These are phyloP conservation scores for Theileria equi DNA, from an alignment of 169 alveolate species.

Conservation along the genomic window DNA sequence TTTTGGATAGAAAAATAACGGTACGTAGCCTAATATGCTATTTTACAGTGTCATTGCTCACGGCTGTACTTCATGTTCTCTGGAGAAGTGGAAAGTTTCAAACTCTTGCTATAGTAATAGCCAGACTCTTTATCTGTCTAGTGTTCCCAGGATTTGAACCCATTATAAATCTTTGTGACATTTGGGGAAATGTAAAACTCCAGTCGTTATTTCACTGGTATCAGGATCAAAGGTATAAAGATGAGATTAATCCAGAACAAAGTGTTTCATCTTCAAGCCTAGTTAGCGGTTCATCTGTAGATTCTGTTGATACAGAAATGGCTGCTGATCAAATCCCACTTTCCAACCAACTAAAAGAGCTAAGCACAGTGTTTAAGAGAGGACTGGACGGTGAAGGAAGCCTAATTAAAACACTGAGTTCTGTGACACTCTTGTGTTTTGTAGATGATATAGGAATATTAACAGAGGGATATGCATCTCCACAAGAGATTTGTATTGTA, in stretches of 20 bases:
- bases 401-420: conserved; percentile 25
- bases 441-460: conserved; percentile 59
- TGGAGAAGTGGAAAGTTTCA: conserved; percentile 3
- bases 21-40: background rate
- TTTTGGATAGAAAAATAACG: conserved; percentile 17
- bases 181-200: conserved; percentile 65
- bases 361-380: conserved; percentile 23
- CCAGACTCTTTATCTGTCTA: conserved; percentile 22
- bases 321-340: conserved; percentile 38
- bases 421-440: conserved; percentile 55
- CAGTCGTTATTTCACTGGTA: conserved; percentile 56
- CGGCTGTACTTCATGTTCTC: conserved; percentile 5
- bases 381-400: conserved; percentile 53
- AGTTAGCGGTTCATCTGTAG: conserved; percentile 22
- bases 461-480: conserved; percentile 41
- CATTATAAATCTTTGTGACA: conserved; percentile 37
- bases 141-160: conserved; percentile 62
- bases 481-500: conserved; percentile 55
- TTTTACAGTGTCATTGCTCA: conserved; percentile 2
- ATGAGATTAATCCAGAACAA: conserved; percentile 42
- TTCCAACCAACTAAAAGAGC: conserved; percentile 41
- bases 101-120: background rate
- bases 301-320: conserved; percentile 58
- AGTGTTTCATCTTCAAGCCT: conserved; percentile 36
- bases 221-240: conserved; percentile 42